Percentiles rank a stretch among this genome's conserved stretches.
phyloP scores from a whole-genome alignment of 306 rosid species.

The Lathyrus tuberosus region DNA sequence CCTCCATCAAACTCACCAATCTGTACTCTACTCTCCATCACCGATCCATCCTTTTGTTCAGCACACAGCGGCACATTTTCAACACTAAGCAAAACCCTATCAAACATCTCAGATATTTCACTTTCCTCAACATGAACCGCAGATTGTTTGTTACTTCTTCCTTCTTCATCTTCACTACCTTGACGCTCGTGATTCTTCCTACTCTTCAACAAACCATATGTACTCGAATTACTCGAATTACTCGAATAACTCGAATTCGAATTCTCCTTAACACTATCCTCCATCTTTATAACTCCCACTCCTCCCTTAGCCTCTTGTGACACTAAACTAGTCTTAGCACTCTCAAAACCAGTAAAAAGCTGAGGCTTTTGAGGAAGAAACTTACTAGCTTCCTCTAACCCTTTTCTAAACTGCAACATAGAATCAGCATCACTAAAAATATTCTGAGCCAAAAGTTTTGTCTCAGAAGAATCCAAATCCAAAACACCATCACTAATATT shows the following conservation, averaged over 20 bases:
- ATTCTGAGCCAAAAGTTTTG: conserved; percentile 64
- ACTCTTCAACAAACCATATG: conserved; percentile 42
- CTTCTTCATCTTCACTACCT: conserved; percentile 45
- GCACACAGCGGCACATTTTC: conserved; percentile 49
- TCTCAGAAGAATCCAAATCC: conserved; percentile 48
- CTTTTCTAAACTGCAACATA: conserved; percentile 68
- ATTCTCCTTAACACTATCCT: conserved; percentile 47
- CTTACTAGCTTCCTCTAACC: conserved; percentile 88
- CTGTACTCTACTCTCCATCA: conserved; percentile 17
- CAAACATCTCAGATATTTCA: conserved; percentile 58
- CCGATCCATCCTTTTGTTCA: conserved; percentile 32
- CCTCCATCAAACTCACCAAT: conserved; percentile 41
- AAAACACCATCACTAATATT: conserved; percentile 42
- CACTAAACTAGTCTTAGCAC: background rate
- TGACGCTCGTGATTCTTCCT: conserved; percentile 57
- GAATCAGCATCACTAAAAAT: conserved; percentile 65
- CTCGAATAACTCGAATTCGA: too few relatives aligned
- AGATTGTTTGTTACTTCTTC: conserved; percentile 59
- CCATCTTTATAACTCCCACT: conserved; percentile 28
- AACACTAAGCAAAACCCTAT: conserved; percentile 53
- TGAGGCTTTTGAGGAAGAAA: conserved; percentile 67
- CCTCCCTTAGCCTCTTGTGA: conserved; percentile 36
- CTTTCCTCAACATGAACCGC: conserved; percentile 52
- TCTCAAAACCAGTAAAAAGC: conserved; percentile 52
- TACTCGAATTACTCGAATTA: conserved; percentile 33